Conservation (phyloP, 2,329 filamentous ascomycete species). For the Cytospora chrysosperma region DNA sequence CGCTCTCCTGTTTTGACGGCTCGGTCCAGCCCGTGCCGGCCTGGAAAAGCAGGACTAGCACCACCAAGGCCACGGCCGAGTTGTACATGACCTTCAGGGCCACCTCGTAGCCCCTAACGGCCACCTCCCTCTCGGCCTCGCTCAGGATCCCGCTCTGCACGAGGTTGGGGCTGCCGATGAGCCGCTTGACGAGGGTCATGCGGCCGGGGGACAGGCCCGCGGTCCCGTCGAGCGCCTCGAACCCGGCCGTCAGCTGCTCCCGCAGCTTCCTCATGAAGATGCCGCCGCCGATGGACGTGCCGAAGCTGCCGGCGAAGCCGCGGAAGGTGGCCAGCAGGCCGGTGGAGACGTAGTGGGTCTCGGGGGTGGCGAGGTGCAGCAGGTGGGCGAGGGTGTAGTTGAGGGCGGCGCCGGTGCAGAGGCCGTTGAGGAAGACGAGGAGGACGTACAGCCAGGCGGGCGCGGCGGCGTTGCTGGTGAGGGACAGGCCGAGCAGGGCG, state of each 20-base stretch:
- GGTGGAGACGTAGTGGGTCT: conserved; percentile 72
- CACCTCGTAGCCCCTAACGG: conserved; percentile 47
- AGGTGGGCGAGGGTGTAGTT: conserved; percentile 83
- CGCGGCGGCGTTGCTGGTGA: conserved; percentile 52
- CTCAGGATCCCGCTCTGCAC: conserved; percentile 46
- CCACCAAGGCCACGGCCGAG: conserved; percentile 43
- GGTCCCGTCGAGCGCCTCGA: conserved; percentile 46
- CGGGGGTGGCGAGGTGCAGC: conserved; percentile 65
- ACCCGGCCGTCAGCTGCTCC: conserved; percentile 54
- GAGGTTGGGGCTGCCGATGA: conserved; percentile 52
- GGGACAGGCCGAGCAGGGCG: conserved; percentile 56
- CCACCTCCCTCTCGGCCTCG: conserved; percentile 43
- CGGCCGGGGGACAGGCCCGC: conserved; percentile 35
- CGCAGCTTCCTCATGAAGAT: conserved; percentile 66
- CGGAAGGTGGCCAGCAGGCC: conserved; percentile 77
- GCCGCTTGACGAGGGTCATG: conserved; percentile 42
- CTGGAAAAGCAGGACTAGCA: conserved; percentile 48
- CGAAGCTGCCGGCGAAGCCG: conserved; percentile 79
- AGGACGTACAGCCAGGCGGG: conserved; percentile 55
- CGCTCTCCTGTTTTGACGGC: conserved; percentile 47
- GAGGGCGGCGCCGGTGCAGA: conserved; percentile 68
- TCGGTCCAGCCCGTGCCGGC: conserved; percentile 52
- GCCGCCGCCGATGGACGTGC: conserved; percentile 75
- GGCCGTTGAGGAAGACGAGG: conserved; percentile 67
- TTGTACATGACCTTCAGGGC: conserved; percentile 48